These are phyloP conservation scores for Colletotrichum theobromicola DNA, from an alignment of 2,329 filamentous ascomycete genomes.

Conservation along the genomic window DNA sequence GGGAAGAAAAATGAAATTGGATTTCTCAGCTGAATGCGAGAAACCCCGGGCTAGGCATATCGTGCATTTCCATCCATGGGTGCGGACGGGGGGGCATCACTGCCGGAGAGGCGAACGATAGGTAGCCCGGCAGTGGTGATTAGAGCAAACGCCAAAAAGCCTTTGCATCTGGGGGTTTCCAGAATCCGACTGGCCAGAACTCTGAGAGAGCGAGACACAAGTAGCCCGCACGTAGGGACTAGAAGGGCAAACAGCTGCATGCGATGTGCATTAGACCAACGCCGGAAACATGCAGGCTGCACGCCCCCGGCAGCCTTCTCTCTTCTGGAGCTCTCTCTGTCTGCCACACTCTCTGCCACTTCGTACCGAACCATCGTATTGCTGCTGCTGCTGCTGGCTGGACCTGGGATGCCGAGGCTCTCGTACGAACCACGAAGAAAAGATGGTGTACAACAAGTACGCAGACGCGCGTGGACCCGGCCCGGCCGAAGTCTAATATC, in stretches of 20 bases:
- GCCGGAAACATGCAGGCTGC: neutral
- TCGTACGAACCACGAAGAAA: neutral
- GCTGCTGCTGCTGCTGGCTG: neutral
- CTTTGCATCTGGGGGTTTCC: neutral
- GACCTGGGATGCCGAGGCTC: neutral
- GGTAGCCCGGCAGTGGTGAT: neutral
- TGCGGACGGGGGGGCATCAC: neutral
- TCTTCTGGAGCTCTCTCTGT: neutral
- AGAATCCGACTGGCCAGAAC: neutral
- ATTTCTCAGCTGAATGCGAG: neutral
- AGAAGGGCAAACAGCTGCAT: neutral
- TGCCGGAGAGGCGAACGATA: neutral
- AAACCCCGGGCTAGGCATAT: neutral
- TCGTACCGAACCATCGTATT: neutral
- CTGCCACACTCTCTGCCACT: neutral
- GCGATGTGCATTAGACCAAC: neutral
- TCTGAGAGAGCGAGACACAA: neutral
- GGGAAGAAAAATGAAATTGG: neutral
- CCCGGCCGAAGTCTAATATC: conserved; percentile 4
- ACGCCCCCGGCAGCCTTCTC: neutral
- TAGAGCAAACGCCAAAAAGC: neutral
- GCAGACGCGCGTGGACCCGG: conserved; percentile 14
- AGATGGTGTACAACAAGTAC: neutral
- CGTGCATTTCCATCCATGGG: neutral
- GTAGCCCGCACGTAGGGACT: neutral